Conservation (phyloP, 2,329 filamentous ascomycete species). For the Fonsecaea erecta region DNA sequence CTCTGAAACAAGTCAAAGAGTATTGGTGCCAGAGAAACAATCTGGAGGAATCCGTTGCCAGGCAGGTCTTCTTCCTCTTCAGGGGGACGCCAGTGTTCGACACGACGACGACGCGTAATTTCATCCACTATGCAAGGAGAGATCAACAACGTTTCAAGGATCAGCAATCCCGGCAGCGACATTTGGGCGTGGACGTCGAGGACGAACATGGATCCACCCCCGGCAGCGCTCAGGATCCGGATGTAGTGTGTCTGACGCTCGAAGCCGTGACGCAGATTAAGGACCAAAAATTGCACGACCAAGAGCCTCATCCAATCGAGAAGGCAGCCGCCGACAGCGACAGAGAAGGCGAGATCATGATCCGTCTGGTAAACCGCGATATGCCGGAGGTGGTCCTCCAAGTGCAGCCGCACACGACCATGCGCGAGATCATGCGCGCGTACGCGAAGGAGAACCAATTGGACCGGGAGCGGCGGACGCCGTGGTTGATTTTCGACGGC, state of each 20-base stretch:
- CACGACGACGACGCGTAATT: conserved; percentile 70
- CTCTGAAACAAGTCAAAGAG: conserved; percentile 67
- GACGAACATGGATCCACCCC: conserved; percentile 38
- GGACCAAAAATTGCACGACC: conserved; percentile 56
- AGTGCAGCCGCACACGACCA: conserved; percentile 55
- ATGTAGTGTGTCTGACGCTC: conserved; percentile 67
- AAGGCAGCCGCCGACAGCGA: no score
- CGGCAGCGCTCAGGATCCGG: conserved; percentile 46
- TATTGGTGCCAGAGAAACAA: conserved; percentile 71
- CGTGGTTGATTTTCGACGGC: conserved; percentile 76
- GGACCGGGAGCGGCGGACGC: conserved; percentile 53
- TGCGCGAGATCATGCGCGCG: conserved; percentile 65
- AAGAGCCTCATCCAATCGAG: conserved; percentile 50
- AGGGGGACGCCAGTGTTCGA: conserved; percentile 73
- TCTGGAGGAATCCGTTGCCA: conserved; percentile 55
- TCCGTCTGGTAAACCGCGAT: conserved; percentile 54
- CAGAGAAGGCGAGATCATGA: conserved; percentile 45
- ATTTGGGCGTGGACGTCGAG: conserved; percentile 45
- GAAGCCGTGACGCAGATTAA: conserved; percentile 76
- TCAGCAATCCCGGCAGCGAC: not conserved
- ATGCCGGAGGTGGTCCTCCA: conserved; percentile 59
- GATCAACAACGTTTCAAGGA: conserved; percentile 11
- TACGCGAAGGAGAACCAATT: conserved; percentile 64
- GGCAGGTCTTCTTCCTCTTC: conserved; percentile 77
- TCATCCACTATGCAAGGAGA: conserved; percentile 54